phyloP scores from a whole-genome alignment of 2,329 filamentous ascomycete genomes.

The Fusarium sp. region DNA sequence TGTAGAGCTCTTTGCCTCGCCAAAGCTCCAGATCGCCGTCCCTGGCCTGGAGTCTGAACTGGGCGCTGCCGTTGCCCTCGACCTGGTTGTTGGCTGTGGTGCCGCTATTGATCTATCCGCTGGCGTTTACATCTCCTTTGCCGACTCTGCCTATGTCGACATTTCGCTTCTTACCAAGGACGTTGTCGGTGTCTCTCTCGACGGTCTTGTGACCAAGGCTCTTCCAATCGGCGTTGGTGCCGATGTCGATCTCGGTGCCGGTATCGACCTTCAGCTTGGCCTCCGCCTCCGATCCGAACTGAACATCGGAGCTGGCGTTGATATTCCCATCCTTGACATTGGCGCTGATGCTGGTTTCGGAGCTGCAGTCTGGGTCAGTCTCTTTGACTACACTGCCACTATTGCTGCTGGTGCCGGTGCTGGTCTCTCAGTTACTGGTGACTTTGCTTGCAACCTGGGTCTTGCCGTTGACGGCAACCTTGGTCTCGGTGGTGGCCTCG shows the following conservation, averaged over 20 bases:
- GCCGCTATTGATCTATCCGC: constrained; percentile 66
- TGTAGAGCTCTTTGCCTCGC: constrained; percentile 64
- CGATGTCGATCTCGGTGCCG: constrained; percentile 55
- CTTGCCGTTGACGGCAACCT: constrained; percentile 41
- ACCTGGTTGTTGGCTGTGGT: constrained; percentile 66
- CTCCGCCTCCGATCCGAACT: constrained; percentile 67
- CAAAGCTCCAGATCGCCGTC: constrained; percentile 57
- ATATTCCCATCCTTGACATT: constrained; percentile 47
- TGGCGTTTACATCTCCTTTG: constrained; percentile 63
- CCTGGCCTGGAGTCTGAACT: constrained; percentile 57
- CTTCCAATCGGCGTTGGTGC: constrained; percentile 48
- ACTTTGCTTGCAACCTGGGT: constrained; percentile 43
- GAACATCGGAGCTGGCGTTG: constrained; percentile 55
- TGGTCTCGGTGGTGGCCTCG: constrained; percentile 49
- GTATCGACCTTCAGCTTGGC: constrained; percentile 63
- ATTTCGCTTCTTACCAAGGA: constrained; percentile 60
- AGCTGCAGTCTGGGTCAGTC: constrained; percentile 65
- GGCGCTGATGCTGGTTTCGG: constrained; percentile 58
- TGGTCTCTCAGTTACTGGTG: constrained; percentile 49
- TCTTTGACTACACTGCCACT: constrained; percentile 66
- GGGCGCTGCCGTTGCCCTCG: constrained; percentile 65
- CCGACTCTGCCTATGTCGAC: constrained; percentile 60
- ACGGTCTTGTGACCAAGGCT: constrained; percentile 47
- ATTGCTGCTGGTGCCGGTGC: constrained; percentile 57
- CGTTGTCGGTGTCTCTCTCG: constrained; percentile 60